Conservation (phyloP, 768 basidiomycete genomes). For the Boletus reticulatus region DNA sequence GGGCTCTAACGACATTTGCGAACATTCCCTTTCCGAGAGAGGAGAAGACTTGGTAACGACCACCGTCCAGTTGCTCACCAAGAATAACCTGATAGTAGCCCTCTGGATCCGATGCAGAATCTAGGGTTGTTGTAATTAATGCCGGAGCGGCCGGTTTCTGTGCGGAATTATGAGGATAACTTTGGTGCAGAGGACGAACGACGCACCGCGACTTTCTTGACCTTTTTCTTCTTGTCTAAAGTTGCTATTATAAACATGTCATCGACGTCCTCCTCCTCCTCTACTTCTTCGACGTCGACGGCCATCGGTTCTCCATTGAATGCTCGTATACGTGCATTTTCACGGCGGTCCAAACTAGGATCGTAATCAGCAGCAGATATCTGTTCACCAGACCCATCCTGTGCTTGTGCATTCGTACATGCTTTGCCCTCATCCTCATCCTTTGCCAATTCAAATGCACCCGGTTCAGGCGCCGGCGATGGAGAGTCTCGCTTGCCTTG, state of each 20-base stretch:
- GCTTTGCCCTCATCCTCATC: constrained; percentile 50
- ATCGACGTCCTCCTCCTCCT: constrained; percentile 74
- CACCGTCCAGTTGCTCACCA: constrained; percentile 90
- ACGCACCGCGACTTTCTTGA: constrained; percentile 54
- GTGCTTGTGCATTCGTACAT: constrained; percentile 43
- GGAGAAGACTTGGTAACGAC: constrained; percentile 92
- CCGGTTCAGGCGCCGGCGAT: constrained; percentile 58
- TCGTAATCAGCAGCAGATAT: constrained; percentile 94
- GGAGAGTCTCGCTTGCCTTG: constrained; percentile 51
- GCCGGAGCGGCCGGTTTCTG: constrained; percentile 56
- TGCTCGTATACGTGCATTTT: constrained; percentile 76
- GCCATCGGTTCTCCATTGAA: constrained; percentile 36
- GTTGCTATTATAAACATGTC: constrained; percentile 88
- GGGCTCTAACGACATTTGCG: constrained; percentile 91
- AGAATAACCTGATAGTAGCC: constrained; percentile 95
- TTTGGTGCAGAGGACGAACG: background rate
- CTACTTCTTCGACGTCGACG: constrained; percentile 47
- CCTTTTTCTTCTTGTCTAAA: constrained; percentile 48
- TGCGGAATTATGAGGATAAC: constrained; percentile 2
- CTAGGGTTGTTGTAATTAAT: constrained; percentile 73
- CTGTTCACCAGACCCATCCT: constrained; percentile 57
- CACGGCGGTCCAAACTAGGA: constrained; percentile 74
- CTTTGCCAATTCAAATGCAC: constrained; percentile 67
- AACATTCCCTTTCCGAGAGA: constrained; percentile 99
- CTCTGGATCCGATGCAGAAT: constrained; percentile 90